Evolutionary conservation across 768 basidiomycete genomes (phyloP), one percentile per base, ranked within the genome.

Genomic region (Mycena polygramma): DNA sequence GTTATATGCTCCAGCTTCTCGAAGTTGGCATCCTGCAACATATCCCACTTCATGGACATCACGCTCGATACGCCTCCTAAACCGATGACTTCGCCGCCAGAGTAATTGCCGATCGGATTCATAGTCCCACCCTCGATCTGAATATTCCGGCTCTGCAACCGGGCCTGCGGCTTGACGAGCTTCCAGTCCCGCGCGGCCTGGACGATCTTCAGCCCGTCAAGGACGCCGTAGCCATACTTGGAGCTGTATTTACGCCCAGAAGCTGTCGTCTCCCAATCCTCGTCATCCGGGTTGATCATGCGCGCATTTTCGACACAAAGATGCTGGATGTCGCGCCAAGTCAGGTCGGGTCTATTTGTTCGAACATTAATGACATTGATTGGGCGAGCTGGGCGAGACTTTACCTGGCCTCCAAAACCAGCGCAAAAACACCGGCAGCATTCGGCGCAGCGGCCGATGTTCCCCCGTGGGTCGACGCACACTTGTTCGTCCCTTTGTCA

Each of bases 381-480:
- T 14, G 53, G 39, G 46, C 17, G 64, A 73, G 36, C 20, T 19
- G 13, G 36, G 59, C 43, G 57, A 54, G 63, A 63, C 22, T 41
- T 30, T 74, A 96, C 95, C 97, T 89, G 67, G 89, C 94, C 82
- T 95, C 86, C 10, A 99, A 83, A 8, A 95, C 95, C 19, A 99
- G 88, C 22, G 96, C 94, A 77, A 97, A 92, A 46, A 98, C 94
- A 30, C 96, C 98, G 14, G 92, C 96, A 36, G 96, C 98, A 71
- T 99, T 94, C 10, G 98, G 98, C 9, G 98, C 98, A 7, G 98
- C 98, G 30, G 98, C 98, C 14, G 97, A 98, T 1, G 98, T 99
- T 15, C 98, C 98, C 30, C 98, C 98, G 76, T 99, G 98, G 0
- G 82, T 86, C 48, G 83, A 85, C 2, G 96, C 88, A 79, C 98